phyloP scores from a whole-genome alignment of 1,284 basidiomycete genomes.

The Moniliophthora roreri region DNA sequence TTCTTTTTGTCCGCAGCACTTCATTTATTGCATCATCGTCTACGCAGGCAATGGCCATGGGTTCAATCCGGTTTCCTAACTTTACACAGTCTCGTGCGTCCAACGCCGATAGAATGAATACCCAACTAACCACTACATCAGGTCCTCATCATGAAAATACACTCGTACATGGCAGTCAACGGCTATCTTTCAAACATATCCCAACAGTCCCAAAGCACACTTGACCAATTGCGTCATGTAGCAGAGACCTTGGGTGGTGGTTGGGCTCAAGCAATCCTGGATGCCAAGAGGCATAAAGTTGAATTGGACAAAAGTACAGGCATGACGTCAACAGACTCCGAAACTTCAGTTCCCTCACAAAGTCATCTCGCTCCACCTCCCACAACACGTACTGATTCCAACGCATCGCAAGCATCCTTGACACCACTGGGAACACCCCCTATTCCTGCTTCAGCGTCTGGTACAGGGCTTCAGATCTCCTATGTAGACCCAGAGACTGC shows the following conservation, averaged over 20 bases:
- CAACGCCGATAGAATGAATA: constrained; percentile 2
- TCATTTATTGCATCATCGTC: neutral
- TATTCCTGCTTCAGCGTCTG: constrained; percentile 36
- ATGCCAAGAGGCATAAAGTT: constrained; percentile 42
- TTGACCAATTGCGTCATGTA: constrained; percentile 46
- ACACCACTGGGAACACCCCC: constrained; percentile 30
- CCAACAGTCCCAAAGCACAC: constrained; percentile 41
- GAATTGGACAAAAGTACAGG: constrained; percentile 30
- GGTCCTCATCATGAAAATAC: constrained; percentile 96
- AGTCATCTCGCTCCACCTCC: constrained; percentile 26
- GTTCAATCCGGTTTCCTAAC: constrained; percentile 97
- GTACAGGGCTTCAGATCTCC: constrained; percentile 29
- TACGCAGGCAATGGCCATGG: constrained; percentile 88
- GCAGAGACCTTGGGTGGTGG: constrained; percentile 54
- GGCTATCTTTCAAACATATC: constrained; percentile 74
- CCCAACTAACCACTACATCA: constrained; percentile 22
- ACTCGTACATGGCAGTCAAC: constrained; percentile 92
- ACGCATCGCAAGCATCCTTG: constrained; percentile 15
- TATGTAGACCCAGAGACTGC: constrained; percentile 57
- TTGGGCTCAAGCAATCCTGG: constrained; percentile 56
- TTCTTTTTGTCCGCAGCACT: neutral
- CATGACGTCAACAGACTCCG: constrained; percentile 19
- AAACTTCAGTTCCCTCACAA: constrained; percentile 25
- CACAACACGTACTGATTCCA: neutral
- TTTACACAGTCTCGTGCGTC: constrained; percentile 76